Evolutionary conservation across 2,329 filamentous ascomycete species (phyloP).

Genomic region (Verticillium isaacii): DNA sequence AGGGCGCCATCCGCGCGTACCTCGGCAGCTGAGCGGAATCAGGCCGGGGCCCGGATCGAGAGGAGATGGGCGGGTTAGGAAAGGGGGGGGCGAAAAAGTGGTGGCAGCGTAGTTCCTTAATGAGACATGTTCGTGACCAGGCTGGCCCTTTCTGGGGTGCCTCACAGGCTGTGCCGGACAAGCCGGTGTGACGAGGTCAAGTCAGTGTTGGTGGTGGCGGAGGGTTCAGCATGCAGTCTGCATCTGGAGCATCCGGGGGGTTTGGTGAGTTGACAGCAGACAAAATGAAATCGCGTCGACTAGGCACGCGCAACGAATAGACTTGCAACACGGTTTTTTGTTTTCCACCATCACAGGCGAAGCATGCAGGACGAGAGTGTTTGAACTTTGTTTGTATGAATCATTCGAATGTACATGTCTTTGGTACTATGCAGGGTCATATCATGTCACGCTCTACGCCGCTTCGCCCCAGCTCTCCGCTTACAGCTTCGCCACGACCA

Average conservation of each 20-base stretch:
- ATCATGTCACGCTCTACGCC: background rate
- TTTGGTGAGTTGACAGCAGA: background rate
- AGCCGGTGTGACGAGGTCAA: background rate
- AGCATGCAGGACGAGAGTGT: background rate
- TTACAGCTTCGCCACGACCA: constrained; percentile 65
- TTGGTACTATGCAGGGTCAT: background rate
- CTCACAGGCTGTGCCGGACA: background rate
- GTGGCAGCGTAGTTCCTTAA: background rate
- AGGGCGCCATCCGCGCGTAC: constrained; percentile 67
- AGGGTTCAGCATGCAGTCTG: background rate
- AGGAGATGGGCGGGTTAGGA: background rate
- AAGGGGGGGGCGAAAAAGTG: background rate
- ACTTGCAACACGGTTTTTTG: background rate
- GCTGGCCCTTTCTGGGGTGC: background rate
- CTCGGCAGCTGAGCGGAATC: constrained; percentile 46
- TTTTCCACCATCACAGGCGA: too few relatives aligned
- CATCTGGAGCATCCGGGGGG: background rate
- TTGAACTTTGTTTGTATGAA: background rate
- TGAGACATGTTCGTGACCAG: background rate
- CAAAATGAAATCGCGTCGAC: background rate
- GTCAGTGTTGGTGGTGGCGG: background rate
- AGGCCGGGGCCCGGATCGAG: background rate
- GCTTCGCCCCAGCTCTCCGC: background rate
- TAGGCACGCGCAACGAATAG: background rate
- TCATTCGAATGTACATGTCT: background rate